Conservation (phyloP, 495 filamentous ascomycete species). For the Talaromyces wortmannii region DNA sequence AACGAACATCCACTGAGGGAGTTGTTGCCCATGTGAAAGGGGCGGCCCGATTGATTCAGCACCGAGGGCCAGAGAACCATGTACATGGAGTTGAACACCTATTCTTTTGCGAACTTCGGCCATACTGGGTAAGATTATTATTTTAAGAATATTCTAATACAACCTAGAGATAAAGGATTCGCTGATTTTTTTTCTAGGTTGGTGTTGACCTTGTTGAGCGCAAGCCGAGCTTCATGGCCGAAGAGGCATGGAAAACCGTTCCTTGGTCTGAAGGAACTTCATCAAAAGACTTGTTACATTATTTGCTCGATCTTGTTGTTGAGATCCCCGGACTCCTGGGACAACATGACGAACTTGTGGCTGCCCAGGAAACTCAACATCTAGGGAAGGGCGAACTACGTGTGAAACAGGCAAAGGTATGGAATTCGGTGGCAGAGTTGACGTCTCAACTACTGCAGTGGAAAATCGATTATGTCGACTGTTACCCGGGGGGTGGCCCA, state of each 20-base stretch:
- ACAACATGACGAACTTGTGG: conserved; percentile 24
- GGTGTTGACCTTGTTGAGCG: conserved; percentile 25
- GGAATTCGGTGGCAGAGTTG: conserved; percentile 29
- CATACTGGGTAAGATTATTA: conserved; percentile 31
- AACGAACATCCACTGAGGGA: conserved; percentile 28
- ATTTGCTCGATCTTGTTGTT: conserved; percentile 32
- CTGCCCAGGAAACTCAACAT: conserved; percentile 9
- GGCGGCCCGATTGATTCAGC: conserved; percentile 35
- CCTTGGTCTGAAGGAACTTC: conserved; percentile 35
- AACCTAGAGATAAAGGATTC: neutral
- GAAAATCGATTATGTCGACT: conserved; percentile 27
- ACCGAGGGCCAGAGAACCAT: conserved; percentile 38
- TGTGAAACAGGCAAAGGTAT: conserved; percentile 29
- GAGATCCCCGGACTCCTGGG: conserved; percentile 27
- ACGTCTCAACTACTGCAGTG: conserved; percentile 25
- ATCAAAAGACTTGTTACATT: conserved; percentile 33
- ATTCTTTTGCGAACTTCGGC: conserved; percentile 34
- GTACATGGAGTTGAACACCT: conserved; percentile 39
- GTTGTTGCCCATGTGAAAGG: conserved; percentile 34
- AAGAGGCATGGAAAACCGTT: conserved; percentile 35
- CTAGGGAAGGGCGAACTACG: conserved; percentile 26
- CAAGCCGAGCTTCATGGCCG: conserved; percentile 27
- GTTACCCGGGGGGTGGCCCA: conserved; percentile 26
- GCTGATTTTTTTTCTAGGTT: conserved; percentile 15
- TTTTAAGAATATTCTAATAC: neutral